Percentiles rank a stretch among this genome's conserved stretches.
Conservation (phyloP, 1,284 basidiomycete species). For the Schizopora paradoxa region DNA sequence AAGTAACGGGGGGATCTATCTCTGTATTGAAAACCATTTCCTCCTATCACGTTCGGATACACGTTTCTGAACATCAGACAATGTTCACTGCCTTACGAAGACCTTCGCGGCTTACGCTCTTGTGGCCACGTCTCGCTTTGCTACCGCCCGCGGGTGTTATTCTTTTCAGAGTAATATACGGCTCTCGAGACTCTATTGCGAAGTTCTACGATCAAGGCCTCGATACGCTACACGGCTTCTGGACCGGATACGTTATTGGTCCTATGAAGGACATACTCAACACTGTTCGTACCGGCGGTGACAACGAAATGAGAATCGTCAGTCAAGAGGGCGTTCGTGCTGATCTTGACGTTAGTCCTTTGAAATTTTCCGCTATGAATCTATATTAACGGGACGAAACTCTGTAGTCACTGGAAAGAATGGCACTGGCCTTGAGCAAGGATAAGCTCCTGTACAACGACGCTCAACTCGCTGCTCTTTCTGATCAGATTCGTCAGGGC, state of each 20-base stretch:
- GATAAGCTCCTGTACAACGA: slow-evolving; percentile 70
- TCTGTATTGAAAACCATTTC: slow-evolving; percentile 20
- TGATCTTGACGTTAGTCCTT: slow-evolving; percentile 64
- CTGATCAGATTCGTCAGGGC: slow-evolving; percentile 67
- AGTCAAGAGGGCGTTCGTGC: slow-evolving; percentile 73
- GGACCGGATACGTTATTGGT: slow-evolving; percentile 83
- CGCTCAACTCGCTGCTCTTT: slow-evolving; percentile 59
- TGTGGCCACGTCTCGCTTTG: slow-evolving; percentile 67
- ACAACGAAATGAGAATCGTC: slow-evolving; percentile 63
- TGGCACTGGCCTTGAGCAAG: slow-evolving; percentile 81
- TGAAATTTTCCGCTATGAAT: neutral
- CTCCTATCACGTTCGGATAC: slow-evolving; percentile 26
- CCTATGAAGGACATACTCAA: slow-evolving; percentile 80
- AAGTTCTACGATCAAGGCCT: slow-evolving; percentile 57
- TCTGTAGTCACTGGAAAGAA: slow-evolving; percentile 80
- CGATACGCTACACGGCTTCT: slow-evolving; percentile 73
- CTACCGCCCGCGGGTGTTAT: slow-evolving; percentile 58
- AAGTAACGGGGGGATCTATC: neutral
- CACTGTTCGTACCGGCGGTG: slow-evolving; percentile 77
- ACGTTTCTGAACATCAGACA: slow-evolving; percentile 28
- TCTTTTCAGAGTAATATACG: slow-evolving; percentile 41
- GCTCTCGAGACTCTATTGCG: slow-evolving; percentile 44
- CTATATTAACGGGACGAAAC: neutral
- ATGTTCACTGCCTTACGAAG: slow-evolving; percentile 40
- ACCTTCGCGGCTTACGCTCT: slow-evolving; percentile 50